Conservation (phyloP, 2,329 filamentous ascomycete genomes). For the Fusarium caatingaense region DNA sequence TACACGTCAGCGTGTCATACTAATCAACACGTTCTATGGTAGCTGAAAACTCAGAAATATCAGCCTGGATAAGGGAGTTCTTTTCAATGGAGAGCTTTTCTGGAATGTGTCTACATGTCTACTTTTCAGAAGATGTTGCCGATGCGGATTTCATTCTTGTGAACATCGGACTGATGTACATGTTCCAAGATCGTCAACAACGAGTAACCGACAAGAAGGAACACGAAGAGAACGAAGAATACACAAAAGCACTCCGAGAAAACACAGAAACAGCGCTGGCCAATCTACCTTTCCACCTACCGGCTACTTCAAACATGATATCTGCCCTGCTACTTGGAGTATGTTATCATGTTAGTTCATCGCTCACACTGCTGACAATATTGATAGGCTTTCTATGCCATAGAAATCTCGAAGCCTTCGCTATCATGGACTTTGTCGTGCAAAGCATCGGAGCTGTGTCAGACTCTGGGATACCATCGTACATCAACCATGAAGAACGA, state of each 20-base stretch:
- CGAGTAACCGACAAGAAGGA: conserved; percentile 25
- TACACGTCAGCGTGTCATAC: neutral
- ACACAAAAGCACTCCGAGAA: conserved; percentile 41
- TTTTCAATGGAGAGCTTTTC: conserved; percentile 47
- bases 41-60: conserved; percentile 40
- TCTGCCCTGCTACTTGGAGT: conserved; percentile 43
- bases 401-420: conserved; percentile 50
- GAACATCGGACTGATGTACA: conserved; percentile 48
- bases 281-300: conserved; percentile 49
- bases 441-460: conserved; percentile 50
- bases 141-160: conserved; percentile 51
- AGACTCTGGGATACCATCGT: conserved; percentile 49
- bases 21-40: neutral
- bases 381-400: conserved; percentile 47
- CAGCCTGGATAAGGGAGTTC: conserved; percentile 48
- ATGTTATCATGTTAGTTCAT: neutral
- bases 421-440: conserved; percentile 48
- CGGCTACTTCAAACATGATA: conserved; percentile 47
- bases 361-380: conserved; percentile 1
- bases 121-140: conserved; percentile 49
- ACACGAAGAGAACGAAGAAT: conserved; percentile 41
- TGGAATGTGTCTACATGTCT: conserved; percentile 50
- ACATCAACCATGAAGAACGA: conserved; percentile 43
- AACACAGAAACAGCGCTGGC: conserved; percentile 50
- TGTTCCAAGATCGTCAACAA: conserved; percentile 45